A percentile compares a stretch with the other conserved stretches of the same genome.
phyloP scores from a whole-genome alignment of 1,139 yeast genomes.

The Yarrowia galli region DNA sequence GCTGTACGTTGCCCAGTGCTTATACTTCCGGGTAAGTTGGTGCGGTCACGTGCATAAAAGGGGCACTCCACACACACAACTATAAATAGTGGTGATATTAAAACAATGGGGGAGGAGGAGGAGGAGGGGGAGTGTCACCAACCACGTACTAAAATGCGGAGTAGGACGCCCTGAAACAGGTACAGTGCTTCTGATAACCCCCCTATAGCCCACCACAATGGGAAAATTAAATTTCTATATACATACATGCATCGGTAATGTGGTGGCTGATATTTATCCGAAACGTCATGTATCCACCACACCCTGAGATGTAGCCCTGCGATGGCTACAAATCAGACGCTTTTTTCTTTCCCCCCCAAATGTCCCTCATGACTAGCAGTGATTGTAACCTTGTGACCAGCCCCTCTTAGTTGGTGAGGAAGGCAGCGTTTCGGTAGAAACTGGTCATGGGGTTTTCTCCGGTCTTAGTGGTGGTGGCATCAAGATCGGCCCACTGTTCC shows the following conservation, averaged over 20 bases:
- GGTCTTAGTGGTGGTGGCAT: slow-evolving; percentile 69
- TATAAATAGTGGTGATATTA: slow-evolving; percentile 1
- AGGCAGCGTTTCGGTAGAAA: slow-evolving; percentile 78
- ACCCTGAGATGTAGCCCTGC: neutral
- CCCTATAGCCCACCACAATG: too few species aligned
- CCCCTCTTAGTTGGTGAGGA: slow-evolving; percentile 58
- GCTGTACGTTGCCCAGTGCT: slow-evolving; percentile 29
- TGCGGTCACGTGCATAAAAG: slow-evolving; percentile 25
- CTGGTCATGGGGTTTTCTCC: slow-evolving; percentile 92
- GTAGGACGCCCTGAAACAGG: neutral
- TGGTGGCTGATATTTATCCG: neutral
- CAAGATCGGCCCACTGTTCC: slow-evolving; percentile 73
- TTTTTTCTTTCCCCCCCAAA: neutral
- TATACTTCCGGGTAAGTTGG: slow-evolving; percentile 25
- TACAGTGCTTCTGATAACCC: neutral
- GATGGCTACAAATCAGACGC: neutral
- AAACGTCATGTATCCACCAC: too few species aligned
- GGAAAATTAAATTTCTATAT: slow-evolving; percentile 9
- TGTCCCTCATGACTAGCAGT: slow-evolving; percentile 5
- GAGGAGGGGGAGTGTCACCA: neutral
- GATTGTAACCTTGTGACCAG: neutral
- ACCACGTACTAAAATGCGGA: neutral
- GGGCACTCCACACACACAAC: slow-evolving; percentile 17
- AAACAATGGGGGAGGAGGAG: neutral
- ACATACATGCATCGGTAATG: slow-evolving; percentile 24